Conservation (phyloP, 352 stramenopile genomes). For the Phytopythium helicoides region DNA sequence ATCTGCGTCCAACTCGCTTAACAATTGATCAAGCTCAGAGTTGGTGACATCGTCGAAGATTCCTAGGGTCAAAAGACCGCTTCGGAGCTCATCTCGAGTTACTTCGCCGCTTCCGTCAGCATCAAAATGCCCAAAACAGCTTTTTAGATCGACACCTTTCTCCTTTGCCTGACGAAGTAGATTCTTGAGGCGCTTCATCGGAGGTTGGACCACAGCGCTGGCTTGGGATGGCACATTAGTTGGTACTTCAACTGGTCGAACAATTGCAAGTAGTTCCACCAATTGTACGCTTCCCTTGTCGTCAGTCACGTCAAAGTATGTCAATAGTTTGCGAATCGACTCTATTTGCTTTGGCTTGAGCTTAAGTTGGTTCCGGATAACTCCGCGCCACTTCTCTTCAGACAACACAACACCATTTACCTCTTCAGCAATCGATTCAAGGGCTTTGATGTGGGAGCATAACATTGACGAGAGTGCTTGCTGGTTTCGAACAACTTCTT, state of each 20-base stretch:
- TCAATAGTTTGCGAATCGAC: constrained; percentile 14
- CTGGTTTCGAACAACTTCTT: constrained; percentile 37
- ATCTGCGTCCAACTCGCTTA: constrained; percentile 47
- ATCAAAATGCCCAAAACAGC: constrained; percentile 73
- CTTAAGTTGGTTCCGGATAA: constrained; percentile 31
- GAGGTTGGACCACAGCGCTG: constrained; percentile 5
- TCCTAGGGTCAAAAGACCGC: constrained; percentile 42
- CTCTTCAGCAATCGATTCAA: constrained; percentile 9
- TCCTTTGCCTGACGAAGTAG: constrained; percentile 31
- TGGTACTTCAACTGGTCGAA: constrained; percentile 11
- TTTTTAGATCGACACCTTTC: constrained; percentile 41
- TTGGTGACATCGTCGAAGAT: constrained; percentile 43
- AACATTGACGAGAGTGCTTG: constrained; percentile 21
- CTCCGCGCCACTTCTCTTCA: constrained; percentile 25
- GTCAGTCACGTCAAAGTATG: constrained; percentile 25
- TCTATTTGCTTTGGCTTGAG: constrained; percentile 22
- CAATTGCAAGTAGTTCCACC: constrained; percentile 23
- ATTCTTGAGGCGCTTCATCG: constrained; percentile 13
- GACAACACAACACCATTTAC: constrained; percentile 3
- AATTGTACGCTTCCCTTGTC: constrained; percentile 22
- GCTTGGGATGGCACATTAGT: background rate
- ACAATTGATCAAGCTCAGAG: constrained; percentile 38
- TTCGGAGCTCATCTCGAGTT: constrained; percentile 49
- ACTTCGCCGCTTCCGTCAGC: constrained; percentile 54
- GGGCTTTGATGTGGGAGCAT: constrained; percentile 14